These are phyloP conservation scores for Trypanosoma mega DNA, from an alignment of 208 protist genomes.

Conservation along the genomic window DNA sequence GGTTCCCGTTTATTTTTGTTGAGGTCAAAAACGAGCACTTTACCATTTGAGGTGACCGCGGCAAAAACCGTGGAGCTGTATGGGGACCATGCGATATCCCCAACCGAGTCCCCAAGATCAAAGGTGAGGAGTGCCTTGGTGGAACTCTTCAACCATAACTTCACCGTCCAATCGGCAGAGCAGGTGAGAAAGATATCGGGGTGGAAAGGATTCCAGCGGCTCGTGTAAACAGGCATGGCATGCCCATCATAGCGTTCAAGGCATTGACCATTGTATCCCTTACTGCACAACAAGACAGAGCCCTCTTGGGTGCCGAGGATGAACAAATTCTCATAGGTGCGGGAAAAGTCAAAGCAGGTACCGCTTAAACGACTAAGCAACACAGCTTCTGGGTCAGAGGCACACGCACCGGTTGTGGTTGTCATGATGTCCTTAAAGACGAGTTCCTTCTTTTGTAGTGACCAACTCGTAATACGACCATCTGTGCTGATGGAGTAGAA, in stretches of 20 bases:
- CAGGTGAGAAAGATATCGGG: conserved; percentile 94
- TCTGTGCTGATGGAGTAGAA: conserved; percentile 97
- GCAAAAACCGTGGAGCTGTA: conserved; percentile 97
- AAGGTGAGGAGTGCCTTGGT: conserved; percentile 92
- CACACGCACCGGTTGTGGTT: conserved; percentile 68
- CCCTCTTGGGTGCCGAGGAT: conserved; percentile 97
- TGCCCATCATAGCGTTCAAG: conserved; percentile 93
- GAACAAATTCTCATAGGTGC: conserved; percentile 83
- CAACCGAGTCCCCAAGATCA: conserved; percentile 94
- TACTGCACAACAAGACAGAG: conserved; percentile 94
- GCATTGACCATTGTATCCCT: conserved; percentile 94
- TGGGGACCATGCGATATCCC: conserved; percentile 96
- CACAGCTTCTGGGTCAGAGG: conserved; percentile 81
- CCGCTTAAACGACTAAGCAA: conserved; percentile 91
- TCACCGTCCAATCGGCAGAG: conserved; percentile 97
- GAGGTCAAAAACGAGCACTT: conserved; percentile 93
- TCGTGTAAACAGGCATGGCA: conserved; percentile 94
- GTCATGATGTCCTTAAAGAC: conserved; percentile 92
- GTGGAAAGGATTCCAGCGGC: conserved; percentile 96
- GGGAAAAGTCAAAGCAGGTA: conserved; percentile 96
- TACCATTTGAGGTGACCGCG: conserved; percentile 95
- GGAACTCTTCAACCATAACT: conserved; percentile 93
- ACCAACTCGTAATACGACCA: conserved; percentile 95
- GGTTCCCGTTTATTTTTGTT: conserved; percentile 95
- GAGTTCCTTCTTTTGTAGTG: conserved; percentile 95